Base-by-base conservation (phyloP, 2,329 filamentous ascomycete genomes). In the Coleophoma cylindrospora region DNA sequence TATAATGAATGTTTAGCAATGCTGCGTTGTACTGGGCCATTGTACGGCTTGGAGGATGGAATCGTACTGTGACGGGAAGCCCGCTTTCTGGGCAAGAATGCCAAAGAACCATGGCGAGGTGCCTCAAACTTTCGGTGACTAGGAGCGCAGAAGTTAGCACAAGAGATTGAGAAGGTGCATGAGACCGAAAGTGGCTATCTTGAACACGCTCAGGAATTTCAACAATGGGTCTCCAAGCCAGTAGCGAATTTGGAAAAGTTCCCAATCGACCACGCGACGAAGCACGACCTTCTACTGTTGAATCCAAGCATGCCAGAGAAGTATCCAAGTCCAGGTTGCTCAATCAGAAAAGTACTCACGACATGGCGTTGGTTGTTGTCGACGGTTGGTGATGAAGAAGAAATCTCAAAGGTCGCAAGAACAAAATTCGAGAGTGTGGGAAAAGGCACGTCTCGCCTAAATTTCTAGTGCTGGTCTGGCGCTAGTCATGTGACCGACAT, bases 81-180 rank as follows among this genome's bases (percentile, higher is more conserved):
- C 72, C 92, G 87, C 90, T 96, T 96, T 71, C 89, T 79, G 62
- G 89, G 89, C 70, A 94, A 76, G 78, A 84, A 92, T 66, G 87
- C 88, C 74, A 97, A 81, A 71, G 88, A 91, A 73, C 92, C 94
- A 81, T 97, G 92, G 74, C 92, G 88, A 72, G 91, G 91, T 73
- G 91, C 91, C 50, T 67, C 65, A 52, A 65, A 67, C 51, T 65
- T 52, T 47, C 52, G 34, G 52, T 52, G 49, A 44, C 22, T 19
- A 41, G 40, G 9, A 41, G 17, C 15, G 45, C 43, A 54, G 46
- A 49, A 46, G 40, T 33, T 40, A 41, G 14, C 13, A 41, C 15
- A 11, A 17, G 15, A 17, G 9, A 41, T 41, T 41, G 15, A 22
- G 22, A 19, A 12, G 22, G 22, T 41, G 19, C 21, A 41, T 22